Base-by-base conservation (phyloP, 768 basidiomycete genomes). In the Phanerodontia chrysosporium region DNA sequence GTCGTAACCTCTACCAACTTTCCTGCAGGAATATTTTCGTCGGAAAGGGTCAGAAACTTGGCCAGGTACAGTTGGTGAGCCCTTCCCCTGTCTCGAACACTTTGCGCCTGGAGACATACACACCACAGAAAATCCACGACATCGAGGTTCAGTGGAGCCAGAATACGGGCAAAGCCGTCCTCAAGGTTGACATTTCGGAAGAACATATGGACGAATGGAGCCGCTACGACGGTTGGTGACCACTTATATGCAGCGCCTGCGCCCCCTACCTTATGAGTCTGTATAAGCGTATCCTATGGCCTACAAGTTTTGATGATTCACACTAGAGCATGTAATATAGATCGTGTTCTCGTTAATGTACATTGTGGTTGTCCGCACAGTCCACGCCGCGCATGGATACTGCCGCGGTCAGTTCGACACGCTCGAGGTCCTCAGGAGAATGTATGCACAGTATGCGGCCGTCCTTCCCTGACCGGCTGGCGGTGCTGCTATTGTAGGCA, bases 131-230 rank as follows among this genome's bases (percentile, higher is more conserved):
- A 45, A 61, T 61, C 29, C 49, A 61, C 27, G 21, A 32, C 12
- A 51, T 61, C 22, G 60, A 61, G 29, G 55, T 61, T 6, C 46
- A 57, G 30, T 61, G 60, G 60, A 57, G 55, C 60, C 57, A 57
- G 55, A 57, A 57, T 32, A 56, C 55, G 27, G 49, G 45, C 18
- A 61, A 61, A 42, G 55, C 42, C 22, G 39, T 44, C 2, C 55
- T 61, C 49, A 61, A 61, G 45, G 55, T 52, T 29, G 55, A 61
- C 12, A 57, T 61, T 16, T 53, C 48, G 42, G 51, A 59, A 45
- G 49, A 57, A 30, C n/a, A 57, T 16, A 49, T 35, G 56, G n/a
- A 16, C 35, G 13, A 24, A 8, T 42, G 16, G 8, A 22, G 27
- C 24, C 16, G 5, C 46, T 24, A 48, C 27, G 24, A 48, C 24